These are phyloP conservation scores for Zoysia matrella DNA, from an alignment of 202 grass and related monocot genomes.

Conservation along the genomic window DNA sequence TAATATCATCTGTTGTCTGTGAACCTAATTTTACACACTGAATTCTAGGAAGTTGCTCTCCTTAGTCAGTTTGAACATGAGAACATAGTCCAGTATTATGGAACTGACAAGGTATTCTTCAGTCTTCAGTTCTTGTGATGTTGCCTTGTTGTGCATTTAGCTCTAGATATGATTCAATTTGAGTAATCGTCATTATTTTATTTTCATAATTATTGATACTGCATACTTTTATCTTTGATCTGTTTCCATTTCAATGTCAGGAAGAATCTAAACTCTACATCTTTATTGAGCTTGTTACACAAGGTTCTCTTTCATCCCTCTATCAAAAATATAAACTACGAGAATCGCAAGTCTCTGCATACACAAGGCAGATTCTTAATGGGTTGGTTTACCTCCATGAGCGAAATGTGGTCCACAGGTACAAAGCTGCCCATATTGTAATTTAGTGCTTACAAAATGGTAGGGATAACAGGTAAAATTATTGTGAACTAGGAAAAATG, in stretches of 20 bases:
- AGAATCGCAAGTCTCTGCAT: conserved; percentile 87
- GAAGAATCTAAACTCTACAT: conserved; percentile 93
- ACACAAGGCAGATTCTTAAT: conserved; percentile 90
- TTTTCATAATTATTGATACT: conserved; percentile 8
- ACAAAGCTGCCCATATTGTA: conserved; percentile 30
- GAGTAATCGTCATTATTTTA: conserved; percentile 7
- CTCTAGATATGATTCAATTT: conserved; percentile 31
- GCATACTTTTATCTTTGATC: conserved; percentile 3
- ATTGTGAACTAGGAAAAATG: background rate
- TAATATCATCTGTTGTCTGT: conserved; percentile 16
- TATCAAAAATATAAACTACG: conserved; percentile 87
- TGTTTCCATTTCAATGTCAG: conserved; percentile 52
- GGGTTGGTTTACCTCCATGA: conserved; percentile 96
- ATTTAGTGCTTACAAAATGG: conserved; percentile 11
- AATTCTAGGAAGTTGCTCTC: conserved; percentile 87
- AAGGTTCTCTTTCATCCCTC: conserved; percentile 90
- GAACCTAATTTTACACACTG: conserved; percentile 24
- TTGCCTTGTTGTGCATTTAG: conserved; percentile 20
- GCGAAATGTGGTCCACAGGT: conserved; percentile 96
- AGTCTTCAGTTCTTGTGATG: conserved; percentile 26
- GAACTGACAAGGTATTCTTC: conserved; percentile 85
- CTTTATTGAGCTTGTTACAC: conserved; percentile 96
- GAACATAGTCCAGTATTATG: conserved; percentile 99
- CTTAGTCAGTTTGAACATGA: conserved; percentile 99
- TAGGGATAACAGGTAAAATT: background rate